phyloP scores from a whole-genome alignment of 768 basidiomycete genomes.

The Mycena capillaripes region DNA sequence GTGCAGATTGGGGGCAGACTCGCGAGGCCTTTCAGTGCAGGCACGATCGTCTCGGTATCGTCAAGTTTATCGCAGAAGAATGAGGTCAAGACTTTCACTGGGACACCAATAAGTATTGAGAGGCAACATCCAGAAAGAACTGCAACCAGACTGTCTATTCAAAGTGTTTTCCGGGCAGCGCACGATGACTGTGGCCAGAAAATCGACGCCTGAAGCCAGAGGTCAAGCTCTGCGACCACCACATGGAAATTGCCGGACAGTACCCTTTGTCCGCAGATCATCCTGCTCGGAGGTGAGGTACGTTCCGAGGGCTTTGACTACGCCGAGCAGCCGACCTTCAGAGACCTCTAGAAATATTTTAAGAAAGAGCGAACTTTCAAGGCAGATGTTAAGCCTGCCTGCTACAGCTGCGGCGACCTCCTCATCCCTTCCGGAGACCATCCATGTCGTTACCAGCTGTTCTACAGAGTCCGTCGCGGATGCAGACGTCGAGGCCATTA shows the following conservation, averaged over 20 bases:
- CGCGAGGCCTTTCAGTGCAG: slow-evolving; percentile 82
- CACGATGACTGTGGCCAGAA: slow-evolving; percentile 81
- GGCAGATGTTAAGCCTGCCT: slow-evolving; percentile 57
- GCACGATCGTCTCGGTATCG: slow-evolving; percentile 87
- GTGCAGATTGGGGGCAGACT: slow-evolving; percentile 77
- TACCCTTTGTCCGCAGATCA: slow-evolving; percentile 84
- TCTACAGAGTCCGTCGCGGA: slow-evolving; percentile 46
- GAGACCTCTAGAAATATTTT: slow-evolving; percentile 57
- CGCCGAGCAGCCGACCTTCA: slow-evolving; percentile 71
- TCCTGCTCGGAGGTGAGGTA: slow-evolving; percentile 92
- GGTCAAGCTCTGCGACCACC: slow-evolving; percentile 26
- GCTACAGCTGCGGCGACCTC: slow-evolving; percentile 71
- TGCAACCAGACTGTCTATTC: slow-evolving; percentile 86
- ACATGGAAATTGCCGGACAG: slow-evolving; percentile 16
- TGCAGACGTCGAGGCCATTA: slow-evolving; percentile 22
- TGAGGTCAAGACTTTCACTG: slow-evolving; percentile 84
- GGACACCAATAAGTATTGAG: slow-evolving; percentile 13
- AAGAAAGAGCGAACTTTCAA: neutral
- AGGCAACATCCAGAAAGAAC: neutral
- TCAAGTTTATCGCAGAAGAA: slow-evolving; percentile 93
- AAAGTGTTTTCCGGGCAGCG: slow-evolving; percentile 72
- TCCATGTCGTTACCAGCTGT: slow-evolving; percentile 79
- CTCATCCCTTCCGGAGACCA: slow-evolving; percentile 71
- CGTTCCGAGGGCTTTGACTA: slow-evolving; percentile 90
- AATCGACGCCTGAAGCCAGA: slow-evolving; percentile 76